Base-by-base conservation (phyloP, 495 filamentous ascomycete species). In the Clohesyomyces aquaticus region DNA sequence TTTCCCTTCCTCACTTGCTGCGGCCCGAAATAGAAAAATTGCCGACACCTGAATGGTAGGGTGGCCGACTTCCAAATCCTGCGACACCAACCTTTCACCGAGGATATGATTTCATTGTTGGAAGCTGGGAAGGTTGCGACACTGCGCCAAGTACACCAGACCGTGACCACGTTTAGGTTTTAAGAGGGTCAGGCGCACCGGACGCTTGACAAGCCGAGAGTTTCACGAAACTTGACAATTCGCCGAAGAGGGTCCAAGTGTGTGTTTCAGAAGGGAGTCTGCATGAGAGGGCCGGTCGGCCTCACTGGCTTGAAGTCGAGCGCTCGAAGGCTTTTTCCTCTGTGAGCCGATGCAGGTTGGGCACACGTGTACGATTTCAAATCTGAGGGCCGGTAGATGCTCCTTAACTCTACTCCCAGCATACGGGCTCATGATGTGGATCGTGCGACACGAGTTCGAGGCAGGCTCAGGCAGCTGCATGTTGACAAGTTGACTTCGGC, bases 191-290 rank as follows among this genome's bases (percentile, higher is more conserved):
- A n/a, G n/a, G n/a, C 21, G 6, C 18, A 11, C 16, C 27, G 12
- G 52, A 28, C 11, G 23, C 16, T 28, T 4, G 4, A 28, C 52
- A 54, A 27, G 52, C 52, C 29, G 52, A 55, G 19, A 26, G 52
- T 38, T 55, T 55, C 52, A 55, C 52, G 52, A 55, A 43, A 52
- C 49, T 52, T 52, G 49, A 27, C 23, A 52, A 52, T 6, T 38
- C 32, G 32, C 14, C 49, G 6, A 52, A 18, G 16, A 27, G 3
- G 4, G 22, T 27, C 27, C 49, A 12, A 52, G 22, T 12, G 16
- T 16, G 22, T 27, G 49, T 52, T 52, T 52, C 49, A 52, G 49
- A 18, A 23, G 49, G 49, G 11, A 14, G 49, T 16, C 23, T 19
- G 49, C 49, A 38, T 38, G 49, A 52, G 2, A 26, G 6, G 26